Evolutionary conservation across 1,284 basidiomycete species (phyloP), one percentile per base, ranked within the genome.

Genomic region (Vanrija sp.): DNA sequence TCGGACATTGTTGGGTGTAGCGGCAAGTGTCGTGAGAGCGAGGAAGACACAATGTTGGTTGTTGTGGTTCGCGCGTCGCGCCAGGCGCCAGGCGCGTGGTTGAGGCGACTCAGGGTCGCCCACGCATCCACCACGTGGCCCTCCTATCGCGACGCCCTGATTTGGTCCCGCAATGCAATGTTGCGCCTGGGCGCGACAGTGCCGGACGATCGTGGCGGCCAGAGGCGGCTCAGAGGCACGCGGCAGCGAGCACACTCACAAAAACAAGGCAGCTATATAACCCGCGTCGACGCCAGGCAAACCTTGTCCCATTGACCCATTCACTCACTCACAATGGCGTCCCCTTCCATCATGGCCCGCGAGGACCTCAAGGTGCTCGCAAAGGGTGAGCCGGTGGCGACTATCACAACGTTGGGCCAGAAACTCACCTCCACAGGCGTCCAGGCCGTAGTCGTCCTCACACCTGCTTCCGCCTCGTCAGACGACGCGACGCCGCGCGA

Each of bases 11-110:
- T 12, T 9, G 12, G 7, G 5, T 12, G 31, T 31, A 14, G 5
- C 2, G 31, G 9, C 12, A 31, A 2, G 31, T 31, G 31, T 12
- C 65, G 41, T 64, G 66, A 6, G 62, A 67, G 8, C 59, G 64
- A 37, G 23, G 27, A 15, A 15, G 16, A 12, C 31, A 51, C 43
- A 61, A 65, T 20, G 16, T 42, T 23, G 53, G 20, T 23, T 19
- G n/a, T 24, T 24, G 24, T 44, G 6, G 42, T 44, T 9, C 9
- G 42, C 23, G 24, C 42, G 23, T 24, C 42, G 20, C n/a, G n/a
- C n/a, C n/a, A n/a, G n/a, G 18, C n/a, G 18, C 18, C 4, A 3
- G 18, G 14, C n/a, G 3, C 41, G 41, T 14, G 12, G 15, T n/a
- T 22, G 18, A 22, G 8, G 42, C 20, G 42, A 31, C 31, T 31